Base-by-base conservation (phyloP, 768 basidiomycete species). In the Pulveroboletus frians region DNA sequence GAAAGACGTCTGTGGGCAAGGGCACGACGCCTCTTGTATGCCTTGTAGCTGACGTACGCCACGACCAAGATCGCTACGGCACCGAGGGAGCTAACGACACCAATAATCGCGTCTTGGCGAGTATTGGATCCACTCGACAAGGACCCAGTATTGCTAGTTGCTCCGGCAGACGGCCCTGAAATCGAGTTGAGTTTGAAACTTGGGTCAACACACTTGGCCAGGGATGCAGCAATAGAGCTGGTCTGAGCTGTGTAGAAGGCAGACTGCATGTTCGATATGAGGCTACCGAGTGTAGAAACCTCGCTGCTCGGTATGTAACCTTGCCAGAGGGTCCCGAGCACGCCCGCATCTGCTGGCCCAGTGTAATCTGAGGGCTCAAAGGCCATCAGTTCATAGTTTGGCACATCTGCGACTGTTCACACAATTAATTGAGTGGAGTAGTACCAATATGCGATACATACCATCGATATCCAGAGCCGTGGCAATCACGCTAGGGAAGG, bases 91-190 rank as follows among this genome's bases (percentile, higher is more conserved):
- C 79, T 82, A 54, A 92, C 88, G 4, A 95, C 91, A 18, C 93
- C 93, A 53, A 96, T 93, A 62, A 95, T 92, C 21, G 89, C 89
- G 56, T 94, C 82, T 60, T 87, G 79, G 11, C 90, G 76, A 14
- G 75, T 71, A 18, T 54, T 53, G 14, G 71, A 65, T 21, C 62
- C 66, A 26, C 58, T 68, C 14, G 60, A 59, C 2, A 48, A 57
- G 1, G 64, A 57, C 4, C 57, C 57, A 17, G 54, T 59, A 9
- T 44, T 46, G 32, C 54, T 57, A 13, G 50, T 49, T 23, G 53
- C 55, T 32, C 62, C 66, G 11, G 61, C 47, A 5, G 69, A 58
- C 9, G 78, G 72, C 39, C 73, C 70, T 0, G 73, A 37, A 9
- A 83, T 70, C 1, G 73, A 73, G 46, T 71, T 63, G 46, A 93